phyloP scores from a whole-genome alignment of 371 early-diverging fungal species.

The Cladochytrium tenue region DNA sequence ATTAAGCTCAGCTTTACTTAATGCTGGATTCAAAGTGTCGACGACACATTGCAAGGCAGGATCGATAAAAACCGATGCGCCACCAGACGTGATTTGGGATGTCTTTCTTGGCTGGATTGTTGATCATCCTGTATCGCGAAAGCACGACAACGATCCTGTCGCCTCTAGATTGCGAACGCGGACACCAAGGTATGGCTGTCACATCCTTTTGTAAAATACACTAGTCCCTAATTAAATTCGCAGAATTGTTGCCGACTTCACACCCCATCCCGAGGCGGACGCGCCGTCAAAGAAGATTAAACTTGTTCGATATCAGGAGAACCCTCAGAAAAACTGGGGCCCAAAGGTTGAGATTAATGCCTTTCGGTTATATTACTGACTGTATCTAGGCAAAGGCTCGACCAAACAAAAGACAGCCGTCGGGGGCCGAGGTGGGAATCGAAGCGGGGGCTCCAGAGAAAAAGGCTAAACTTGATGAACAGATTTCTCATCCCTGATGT shows the following conservation, averaged over 20 bases:
- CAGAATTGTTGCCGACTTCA: slow-evolving; percentile 67
- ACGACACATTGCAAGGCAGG: slow-evolving; percentile 84
- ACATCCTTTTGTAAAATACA: neutral
- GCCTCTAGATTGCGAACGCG: slow-evolving; percentile 67
- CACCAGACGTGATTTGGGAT: slow-evolving; percentile 88
- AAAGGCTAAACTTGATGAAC: too few species aligned
- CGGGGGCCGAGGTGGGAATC: too few species aligned
- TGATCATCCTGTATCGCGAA: slow-evolving; percentile 62
- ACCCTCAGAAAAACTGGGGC: slow-evolving; percentile 94
- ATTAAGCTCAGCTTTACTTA: slow-evolving; percentile 84
- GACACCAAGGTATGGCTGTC: slow-evolving; percentile 48
- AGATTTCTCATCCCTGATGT: too few species aligned
- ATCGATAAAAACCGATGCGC: slow-evolving; percentile 96
- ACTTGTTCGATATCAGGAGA: slow-evolving; percentile 88
- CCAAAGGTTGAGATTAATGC: too few species aligned
- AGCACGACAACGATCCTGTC: slow-evolving; percentile 62
- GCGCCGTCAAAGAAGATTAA: slow-evolving; percentile 75
- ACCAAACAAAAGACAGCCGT: too few species aligned
- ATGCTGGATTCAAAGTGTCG: slow-evolving; percentile 91
- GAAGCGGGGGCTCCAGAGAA: too few species aligned
- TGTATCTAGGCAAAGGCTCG: too few species aligned
- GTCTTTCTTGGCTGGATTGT: slow-evolving; percentile 79
- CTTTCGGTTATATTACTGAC: too few species aligned
- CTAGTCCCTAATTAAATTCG: slow-evolving; percentile 1
- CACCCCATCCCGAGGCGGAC: slow-evolving; percentile 67